Evolutionary conservation across 495 filamentous ascomycete genomes (phyloP).

Genomic region (Aspergillus conjunctus): DNA sequence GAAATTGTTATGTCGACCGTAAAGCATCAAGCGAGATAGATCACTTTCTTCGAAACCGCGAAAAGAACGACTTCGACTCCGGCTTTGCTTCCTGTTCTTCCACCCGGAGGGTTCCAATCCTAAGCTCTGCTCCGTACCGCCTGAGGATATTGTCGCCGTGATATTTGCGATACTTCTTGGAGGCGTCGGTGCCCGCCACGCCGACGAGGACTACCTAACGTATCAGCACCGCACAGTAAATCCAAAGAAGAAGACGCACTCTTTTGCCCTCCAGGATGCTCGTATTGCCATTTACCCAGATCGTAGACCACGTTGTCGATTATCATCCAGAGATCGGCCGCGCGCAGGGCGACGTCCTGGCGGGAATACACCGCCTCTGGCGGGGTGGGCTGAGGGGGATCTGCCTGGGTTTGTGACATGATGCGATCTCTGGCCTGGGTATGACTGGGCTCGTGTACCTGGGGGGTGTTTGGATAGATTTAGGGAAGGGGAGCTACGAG

Average conservation of each 20-base stretch:
- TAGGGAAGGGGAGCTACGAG: no score
- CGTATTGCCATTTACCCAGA: slow-evolving; percentile 12
- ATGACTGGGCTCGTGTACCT: background rate
- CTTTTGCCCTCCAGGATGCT: slow-evolving; percentile 20
- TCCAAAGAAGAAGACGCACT: background rate
- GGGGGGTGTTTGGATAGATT: no score
- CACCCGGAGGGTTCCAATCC: slow-evolving; percentile 6
- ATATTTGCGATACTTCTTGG: slow-evolving; percentile 20
- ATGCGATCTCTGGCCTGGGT: background rate
- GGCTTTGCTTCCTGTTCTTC: background rate
- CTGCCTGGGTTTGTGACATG: background rate
- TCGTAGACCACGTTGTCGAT: slow-evolving; percentile 19
- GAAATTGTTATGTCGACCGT: no score
- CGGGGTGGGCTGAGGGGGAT: background rate
- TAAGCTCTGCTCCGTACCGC: slow-evolving; percentile 1
- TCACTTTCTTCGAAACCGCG: slow-evolving; percentile 7
- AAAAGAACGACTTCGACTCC: slow-evolving; percentile 12
- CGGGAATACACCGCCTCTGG: background rate
- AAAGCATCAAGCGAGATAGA: no score
- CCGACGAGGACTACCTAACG: slow-evolving; percentile 5
- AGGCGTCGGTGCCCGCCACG: slow-evolving; percentile 18
- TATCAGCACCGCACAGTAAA: background rate
- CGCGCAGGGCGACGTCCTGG: slow-evolving; percentile 7
- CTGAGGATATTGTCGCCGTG: slow-evolving; percentile 13
- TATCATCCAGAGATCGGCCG: slow-evolving; percentile 14